Conservation (phyloP, 2,329 filamentous ascomycete genomes). For the Fusarium begoniae region DNA sequence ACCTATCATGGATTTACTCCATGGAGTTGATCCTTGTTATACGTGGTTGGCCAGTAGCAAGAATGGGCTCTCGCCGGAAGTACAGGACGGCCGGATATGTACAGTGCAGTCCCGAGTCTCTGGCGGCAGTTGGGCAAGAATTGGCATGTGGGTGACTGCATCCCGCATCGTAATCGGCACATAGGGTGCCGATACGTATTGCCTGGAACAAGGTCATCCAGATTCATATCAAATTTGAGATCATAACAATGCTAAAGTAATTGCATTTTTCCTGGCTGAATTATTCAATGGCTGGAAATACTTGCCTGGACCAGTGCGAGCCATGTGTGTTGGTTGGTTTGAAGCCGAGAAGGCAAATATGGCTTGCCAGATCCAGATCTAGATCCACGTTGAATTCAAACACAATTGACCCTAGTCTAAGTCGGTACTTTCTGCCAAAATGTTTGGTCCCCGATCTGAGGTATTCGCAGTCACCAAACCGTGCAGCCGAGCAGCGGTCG, state of each 20-base stretch:
- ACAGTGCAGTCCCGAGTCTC: conserved; percentile 18
- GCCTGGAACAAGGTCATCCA: not conserved
- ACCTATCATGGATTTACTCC: not conserved
- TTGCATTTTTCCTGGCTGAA: not conserved
- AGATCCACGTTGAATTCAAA: not conserved
- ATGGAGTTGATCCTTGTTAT: not conserved
- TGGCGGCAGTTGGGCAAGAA: conserved; percentile 20
- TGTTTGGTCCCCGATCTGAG: not conserved
- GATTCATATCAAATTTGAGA: not conserved
- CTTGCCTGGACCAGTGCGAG: not conserved
- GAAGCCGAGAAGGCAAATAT: not conserved
- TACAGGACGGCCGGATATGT: not conserved
- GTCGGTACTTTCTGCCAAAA: not conserved
- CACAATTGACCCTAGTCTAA: not conserved
- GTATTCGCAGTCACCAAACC: not conserved
- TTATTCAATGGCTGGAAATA: not conserved
- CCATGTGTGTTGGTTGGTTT: not conserved
- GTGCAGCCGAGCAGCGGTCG: not conserved
- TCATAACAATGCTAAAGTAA: not conserved
- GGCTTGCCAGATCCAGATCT: not conserved
- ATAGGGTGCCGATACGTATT: not conserved
- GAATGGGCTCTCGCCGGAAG: conserved; percentile 32
- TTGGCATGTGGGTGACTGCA: conserved; percentile 39
- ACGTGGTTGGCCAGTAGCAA: conserved; percentile 11
- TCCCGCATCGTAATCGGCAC: conserved; percentile 26